Evolutionary conservation across 495 filamentous ascomycete genomes (phyloP).

Genomic region (Clohesyomyces aquaticus): DNA sequence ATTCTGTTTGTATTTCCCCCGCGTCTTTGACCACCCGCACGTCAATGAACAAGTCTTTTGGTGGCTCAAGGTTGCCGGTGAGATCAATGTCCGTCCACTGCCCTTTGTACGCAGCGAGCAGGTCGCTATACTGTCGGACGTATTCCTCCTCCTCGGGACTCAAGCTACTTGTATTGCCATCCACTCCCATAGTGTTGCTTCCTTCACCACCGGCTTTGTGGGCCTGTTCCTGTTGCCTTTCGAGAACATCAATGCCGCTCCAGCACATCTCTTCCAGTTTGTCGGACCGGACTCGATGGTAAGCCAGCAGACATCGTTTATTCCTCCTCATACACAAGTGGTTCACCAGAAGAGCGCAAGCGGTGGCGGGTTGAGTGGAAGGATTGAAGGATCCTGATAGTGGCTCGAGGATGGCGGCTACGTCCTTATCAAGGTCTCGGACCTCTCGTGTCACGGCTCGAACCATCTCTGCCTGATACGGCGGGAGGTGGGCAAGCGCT

Average conservation of each 20-base stretch:
- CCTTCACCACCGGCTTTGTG: constrained; percentile 47
- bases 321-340: constrained; percentile 94
- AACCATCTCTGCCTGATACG: constrained; percentile 91
- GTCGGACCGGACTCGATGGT: constrained; percentile 86
- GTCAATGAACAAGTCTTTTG: constrained; percentile 95
- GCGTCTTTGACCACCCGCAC: constrained; percentile 96
- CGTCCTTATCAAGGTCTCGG: constrained; percentile 89
- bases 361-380: constrained; percentile 77
- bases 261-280: constrained; percentile 95
- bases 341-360: constrained; percentile 87
- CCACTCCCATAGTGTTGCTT: constrained; percentile 43
- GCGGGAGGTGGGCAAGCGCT: constrained; percentile 81
- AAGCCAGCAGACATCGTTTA: constrained; percentile 93
- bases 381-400: constrained; percentile 87
- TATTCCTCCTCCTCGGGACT: constrained; percentile 99
- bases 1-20: constrained; percentile 98
- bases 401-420: constrained; percentile 75
- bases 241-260: constrained; percentile 79
- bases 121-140: constrained; percentile 84
- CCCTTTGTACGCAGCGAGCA: constrained; percentile 94
- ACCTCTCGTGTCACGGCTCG: constrained; percentile 88
- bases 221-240: constrained; percentile 54
- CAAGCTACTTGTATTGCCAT: constrained; percentile 69
- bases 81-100: constrained; percentile 99
- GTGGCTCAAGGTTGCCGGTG: constrained; percentile 92